These are phyloP conservation scores for Tricharina praecox DNA, from an alignment of 495 filamentous ascomycete species.

Conservation along the genomic window DNA sequence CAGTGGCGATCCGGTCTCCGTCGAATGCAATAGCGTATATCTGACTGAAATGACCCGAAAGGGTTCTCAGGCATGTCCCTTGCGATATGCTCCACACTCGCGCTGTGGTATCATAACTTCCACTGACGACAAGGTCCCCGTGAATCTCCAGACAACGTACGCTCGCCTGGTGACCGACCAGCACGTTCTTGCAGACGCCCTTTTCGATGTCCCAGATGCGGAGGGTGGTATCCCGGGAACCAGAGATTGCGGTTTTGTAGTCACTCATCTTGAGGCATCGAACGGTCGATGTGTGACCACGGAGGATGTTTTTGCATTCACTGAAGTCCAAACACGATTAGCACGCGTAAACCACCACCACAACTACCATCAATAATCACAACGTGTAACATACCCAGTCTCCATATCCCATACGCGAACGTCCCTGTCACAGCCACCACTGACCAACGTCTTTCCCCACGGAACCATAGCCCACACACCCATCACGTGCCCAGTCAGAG, in stretches of 20 bases:
- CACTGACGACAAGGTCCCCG: conserved; percentile 86
- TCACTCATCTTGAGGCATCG: conserved; percentile 97
- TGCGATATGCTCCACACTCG: conserved; percentile 95
- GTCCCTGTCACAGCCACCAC: conserved; percentile 90
- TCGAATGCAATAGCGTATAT: conserved; percentile 98
- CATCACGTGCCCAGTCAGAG: conserved; percentile 90
- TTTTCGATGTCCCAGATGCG: conserved; percentile 85
- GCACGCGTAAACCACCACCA: too few species aligned
- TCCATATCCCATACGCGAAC: conserved; percentile 95
- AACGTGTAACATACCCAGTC: conserved; percentile 65
- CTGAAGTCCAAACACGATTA: too few species aligned
- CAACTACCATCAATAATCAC: too few species aligned
- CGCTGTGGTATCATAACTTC: conserved; percentile 92
- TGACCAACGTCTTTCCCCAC: conserved; percentile 88
- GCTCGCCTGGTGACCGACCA: conserved; percentile 90
- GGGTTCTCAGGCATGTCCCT: conserved; percentile 71
- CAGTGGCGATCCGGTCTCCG: conserved; percentile 81
- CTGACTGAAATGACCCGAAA: conserved; percentile 94
- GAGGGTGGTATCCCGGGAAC: conserved; percentile 84
- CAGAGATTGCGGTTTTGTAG: conserved; percentile 79
- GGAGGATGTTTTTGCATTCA: conserved; percentile 60
- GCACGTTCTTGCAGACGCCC: conserved; percentile 74
- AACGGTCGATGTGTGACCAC: conserved; percentile 91
- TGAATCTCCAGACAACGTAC: conserved; percentile 91
- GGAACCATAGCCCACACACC: conserved; percentile 99